Percentiles rank a stretch among this genome's conserved stretches.
phyloP scores from a whole-genome alignment of 129 eudicot genomes.

The Flaveria bidentis region DNA sequence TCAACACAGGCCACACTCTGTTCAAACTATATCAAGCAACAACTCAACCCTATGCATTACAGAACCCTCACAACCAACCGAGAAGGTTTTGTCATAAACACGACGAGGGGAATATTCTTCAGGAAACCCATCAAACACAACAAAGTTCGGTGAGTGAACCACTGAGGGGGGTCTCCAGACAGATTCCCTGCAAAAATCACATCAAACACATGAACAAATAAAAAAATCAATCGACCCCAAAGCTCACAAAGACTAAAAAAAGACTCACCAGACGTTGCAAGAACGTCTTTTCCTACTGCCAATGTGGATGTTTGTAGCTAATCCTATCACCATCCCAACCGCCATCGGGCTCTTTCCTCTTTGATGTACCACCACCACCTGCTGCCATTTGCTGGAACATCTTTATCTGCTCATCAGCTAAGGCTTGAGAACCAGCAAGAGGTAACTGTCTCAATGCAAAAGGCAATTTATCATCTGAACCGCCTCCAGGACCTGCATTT shows the following conservation, averaged over 20 bases:
- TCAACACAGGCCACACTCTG: conserved; percentile 31
- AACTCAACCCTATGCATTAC: conserved; percentile 22
- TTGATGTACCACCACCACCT: conserved; percentile 49
- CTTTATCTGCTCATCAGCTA: conserved; percentile 66
- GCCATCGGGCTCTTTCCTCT: conserved; percentile 79
- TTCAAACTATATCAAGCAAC: conserved; percentile 23
- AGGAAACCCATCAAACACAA: conserved; percentile 2
- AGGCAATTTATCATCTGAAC: conserved; percentile 53
- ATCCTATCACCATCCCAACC: conserved; percentile 65
- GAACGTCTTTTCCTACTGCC: conserved; percentile 45
- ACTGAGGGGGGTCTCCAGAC: conserved; percentile 7
- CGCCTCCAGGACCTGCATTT: conserved; percentile 69
- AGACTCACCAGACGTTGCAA: conserved; percentile 23
- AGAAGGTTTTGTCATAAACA: conserved; percentile 1
- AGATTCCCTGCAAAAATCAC: background rate
- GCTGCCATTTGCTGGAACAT: conserved; percentile 46
- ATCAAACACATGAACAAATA: background rate
- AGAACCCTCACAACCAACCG: conserved; percentile 20
- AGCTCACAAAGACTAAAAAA: background rate
- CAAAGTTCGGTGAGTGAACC: conserved; percentile 1
- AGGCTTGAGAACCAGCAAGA: conserved; percentile 45
- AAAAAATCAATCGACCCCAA: background rate
- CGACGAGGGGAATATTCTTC: background rate
- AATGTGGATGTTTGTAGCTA: conserved; percentile 62
- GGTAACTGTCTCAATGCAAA: conserved; percentile 53